Evolutionary conservation across 768 basidiomycete genomes (phyloP).

Genomic region (Sistotremastrum suecicum): DNA sequence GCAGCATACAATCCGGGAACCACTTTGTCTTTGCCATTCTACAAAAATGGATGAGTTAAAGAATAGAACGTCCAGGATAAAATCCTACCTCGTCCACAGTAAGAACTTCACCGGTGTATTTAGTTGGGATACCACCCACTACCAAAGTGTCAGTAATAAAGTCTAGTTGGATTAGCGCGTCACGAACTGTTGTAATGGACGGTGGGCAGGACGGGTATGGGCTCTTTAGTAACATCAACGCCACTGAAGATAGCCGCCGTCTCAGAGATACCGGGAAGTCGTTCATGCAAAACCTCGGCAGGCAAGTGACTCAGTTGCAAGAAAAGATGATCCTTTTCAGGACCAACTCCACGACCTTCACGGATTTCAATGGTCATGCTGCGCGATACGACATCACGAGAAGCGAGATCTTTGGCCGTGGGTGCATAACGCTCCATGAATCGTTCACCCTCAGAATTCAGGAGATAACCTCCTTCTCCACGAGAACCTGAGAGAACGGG

Average conservation of each 20-base stretch:
- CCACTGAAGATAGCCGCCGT: constrained; percentile 98
- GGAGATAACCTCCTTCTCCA: constrained; percentile 95
- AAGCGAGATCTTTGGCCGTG: constrained; percentile 97
- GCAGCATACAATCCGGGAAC: constrained; percentile 98
- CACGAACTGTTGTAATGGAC: constrained; percentile 95
- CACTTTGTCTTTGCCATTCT: constrained; percentile 80
- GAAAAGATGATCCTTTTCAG: constrained; percentile 95
- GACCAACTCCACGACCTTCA: constrained; percentile 96
- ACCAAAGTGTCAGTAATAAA: constrained; percentile 8
- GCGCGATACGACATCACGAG: constrained; percentile 97
- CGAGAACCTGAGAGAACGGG: constrained; percentile 58
- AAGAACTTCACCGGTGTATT: constrained; percentile 93
- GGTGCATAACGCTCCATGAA: constrained; percentile 99
- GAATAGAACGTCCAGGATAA: background rate
- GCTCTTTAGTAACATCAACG: constrained; percentile 99
- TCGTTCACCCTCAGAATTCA: constrained; percentile 97
- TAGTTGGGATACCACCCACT: constrained; percentile 99
- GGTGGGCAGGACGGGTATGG: constrained; percentile 95
- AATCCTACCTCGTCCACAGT: constrained; percentile 53
- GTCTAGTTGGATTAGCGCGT: background rate
- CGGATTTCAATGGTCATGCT: constrained; percentile 99
- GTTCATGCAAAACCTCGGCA: constrained; percentile 87
- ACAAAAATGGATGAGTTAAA: background rate
- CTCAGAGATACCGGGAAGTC: constrained; percentile 98
- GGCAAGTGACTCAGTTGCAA: constrained; percentile 96